Base-by-base conservation (phyloP, 768 basidiomycete genomes). In the Mycena venus region DNA sequence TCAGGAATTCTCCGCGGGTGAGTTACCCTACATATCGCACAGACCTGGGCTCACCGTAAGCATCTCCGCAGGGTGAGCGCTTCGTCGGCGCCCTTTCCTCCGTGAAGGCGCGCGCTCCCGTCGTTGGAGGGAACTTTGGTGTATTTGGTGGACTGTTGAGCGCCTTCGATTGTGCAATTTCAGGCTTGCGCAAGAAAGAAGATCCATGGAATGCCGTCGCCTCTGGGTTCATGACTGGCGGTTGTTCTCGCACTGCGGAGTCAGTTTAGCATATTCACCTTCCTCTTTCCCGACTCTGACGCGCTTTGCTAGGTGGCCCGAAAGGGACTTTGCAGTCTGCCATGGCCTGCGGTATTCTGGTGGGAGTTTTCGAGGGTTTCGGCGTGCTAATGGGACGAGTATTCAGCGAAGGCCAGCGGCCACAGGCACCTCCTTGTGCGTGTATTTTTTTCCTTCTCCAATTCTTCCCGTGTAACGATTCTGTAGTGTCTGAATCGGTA, bases 101-200 rank as follows among this genome's bases (percentile, higher is more conserved):
- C 42, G 95, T 99, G 87, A 99, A 99, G 88, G 97, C 98, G 25
- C 91, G 98, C 68, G 97, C 98, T 72, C 98, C 98, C 5, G 98
- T 99, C 32, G 96, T 97, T 14, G 98, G 98, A 59, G 98, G 98
- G 31, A 98, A 99, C 86, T 98, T 98, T 82, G 94, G 95, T 78
- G 93, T 96, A 21, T n/a, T 96, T 95, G 95, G 95, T 97, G 98
- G 98, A 77, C 94, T 99, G 92, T 99, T 99, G 84, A 98, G 96
- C 51, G 95, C n/a, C 36, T 99, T 98, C 78, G 98, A 99, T n/a
- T 99, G 98, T 83, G 97, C 96, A 0, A 94, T 99, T 77, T 99
- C 99, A 85, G 96, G 96, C 14, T 96, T 92, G 88, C 89, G 97
- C 82, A 96, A 98, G 86, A 98, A 98, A 82, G 97, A 98, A 84